Base-by-base conservation (phyloP, 163 green algal genomes). In the Scenedesmus sp. region DNA sequence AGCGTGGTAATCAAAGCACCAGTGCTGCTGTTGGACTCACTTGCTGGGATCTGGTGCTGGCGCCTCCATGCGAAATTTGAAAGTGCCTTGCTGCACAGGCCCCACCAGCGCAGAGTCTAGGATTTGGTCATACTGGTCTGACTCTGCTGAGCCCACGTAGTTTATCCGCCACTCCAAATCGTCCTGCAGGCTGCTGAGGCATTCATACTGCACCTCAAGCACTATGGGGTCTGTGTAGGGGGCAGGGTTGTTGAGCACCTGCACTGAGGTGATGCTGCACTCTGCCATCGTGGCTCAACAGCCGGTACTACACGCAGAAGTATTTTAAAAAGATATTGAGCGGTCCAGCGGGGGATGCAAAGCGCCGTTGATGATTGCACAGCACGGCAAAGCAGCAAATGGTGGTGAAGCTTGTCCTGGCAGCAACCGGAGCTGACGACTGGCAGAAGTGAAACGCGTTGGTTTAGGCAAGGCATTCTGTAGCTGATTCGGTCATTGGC, bases 141-240 rank as follows among this genome's bases (percentile, higher is more conserved):
- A 96, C 91, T 99, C 98, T 54, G 98, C 98, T 23, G 95, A 98
- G 8, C 98, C 98, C 5, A 99, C 98, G 92, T 99, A 99, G 1
- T 97, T 98, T 26, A 99, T n/a, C 88, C 98, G 98, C 98, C 98
- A 99, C 90, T 99, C 97, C 81, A 99, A 94, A 90, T 99, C 98
- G 56, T 99, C 94, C 57, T 97, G 62, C 10, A 99, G 92, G 20
- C 95, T 89, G 46, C 93, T 94, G 10, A 98, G 83, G 95, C 97
- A 99, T 89, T 99, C 98, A 92, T 99, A 99, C 92, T 98, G 96
- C n/a, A 99, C 99, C 82, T 99, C 97, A 90, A 99, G 99, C 74
- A 99, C 95, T 4, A 99, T 95, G 0, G 97, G 97, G 70, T 98
- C 97, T 1, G 91, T 94, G 90, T 99, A 99, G 0, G 93, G 79